Conservation (phyloP, 208 protist genomes). For the Leishmania guyanensis region DNA sequence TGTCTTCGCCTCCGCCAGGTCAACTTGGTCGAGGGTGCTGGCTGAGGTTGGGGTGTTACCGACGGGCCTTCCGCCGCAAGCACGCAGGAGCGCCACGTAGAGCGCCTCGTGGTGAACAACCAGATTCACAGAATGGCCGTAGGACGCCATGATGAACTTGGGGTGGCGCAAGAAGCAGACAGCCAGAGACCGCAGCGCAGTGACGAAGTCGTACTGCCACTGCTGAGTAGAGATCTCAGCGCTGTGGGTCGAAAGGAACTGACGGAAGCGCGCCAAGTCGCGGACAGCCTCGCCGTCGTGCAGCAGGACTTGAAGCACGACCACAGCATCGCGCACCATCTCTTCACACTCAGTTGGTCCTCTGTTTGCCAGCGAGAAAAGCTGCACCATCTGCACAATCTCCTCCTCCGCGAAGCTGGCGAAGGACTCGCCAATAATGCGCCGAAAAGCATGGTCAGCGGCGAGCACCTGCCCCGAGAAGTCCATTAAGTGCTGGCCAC, state of each 20-base stretch:
- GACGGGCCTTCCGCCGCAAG: constrained; percentile 23
- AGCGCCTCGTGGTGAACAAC: constrained; percentile 34
- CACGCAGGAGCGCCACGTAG: constrained; percentile 34
- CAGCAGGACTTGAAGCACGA: constrained; percentile 19
- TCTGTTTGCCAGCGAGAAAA: constrained; percentile 17
- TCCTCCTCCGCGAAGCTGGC: constrained; percentile 12
- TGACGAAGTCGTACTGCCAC: constrained; percentile 31
- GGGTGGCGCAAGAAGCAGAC: constrained; percentile 31
- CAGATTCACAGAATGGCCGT: constrained; percentile 23
- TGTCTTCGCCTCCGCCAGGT: not conserved
- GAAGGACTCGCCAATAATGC: constrained; percentile 20
- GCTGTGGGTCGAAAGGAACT: not conserved
- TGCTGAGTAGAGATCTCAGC: constrained; percentile 14
- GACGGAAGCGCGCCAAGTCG: constrained; percentile 12
- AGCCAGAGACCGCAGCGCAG: constrained; percentile 30
- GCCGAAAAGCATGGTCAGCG: constrained; percentile 18
- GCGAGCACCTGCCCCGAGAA: constrained; percentile 15
- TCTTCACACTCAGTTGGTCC: constrained; percentile 14
- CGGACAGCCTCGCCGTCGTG: constrained; percentile 16
- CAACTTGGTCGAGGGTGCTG: not conserved
- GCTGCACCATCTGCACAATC: constrained; percentile 18
- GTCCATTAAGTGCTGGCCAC: not conserved
- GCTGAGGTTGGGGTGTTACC: constrained; percentile 2
- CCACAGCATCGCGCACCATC: constrained; percentile 21
- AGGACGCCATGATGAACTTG: constrained; percentile 10